Base-by-base conservation (phyloP, 75 land plant genomes). In the Larix kaempferi region DNA sequence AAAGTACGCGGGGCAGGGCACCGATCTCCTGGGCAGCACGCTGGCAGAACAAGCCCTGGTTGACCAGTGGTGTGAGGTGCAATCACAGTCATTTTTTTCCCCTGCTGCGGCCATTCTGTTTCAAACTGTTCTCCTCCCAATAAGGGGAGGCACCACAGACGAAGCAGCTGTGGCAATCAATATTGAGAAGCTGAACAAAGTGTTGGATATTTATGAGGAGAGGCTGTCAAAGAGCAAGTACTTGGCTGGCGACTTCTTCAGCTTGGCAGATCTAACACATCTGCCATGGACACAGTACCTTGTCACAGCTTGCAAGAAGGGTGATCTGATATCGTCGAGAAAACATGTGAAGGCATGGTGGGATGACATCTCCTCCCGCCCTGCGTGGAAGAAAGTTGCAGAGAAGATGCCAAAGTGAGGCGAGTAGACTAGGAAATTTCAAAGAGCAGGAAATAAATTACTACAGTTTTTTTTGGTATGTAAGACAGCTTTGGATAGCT, bases 1-100 rank as follows among this genome's bases (percentile, higher is more conserved):
- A 57, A 88, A 88, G 80, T 86, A 79, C 44, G 80, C 71, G 0
- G 65, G 63, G 33, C 59, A 56, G 5, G 87, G 88, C 0, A 56
- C 81, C 0, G n/a, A 82, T 59, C 86, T 88, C 1, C 57, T 86
- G 25, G 88, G 90, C 2, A 71, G n/a, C 27, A 85, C 82, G 2
- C 55, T 76, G 25, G 80, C 84, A 66, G 85, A 86, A 71, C 67
- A 33, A 58, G 90, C 93, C 2, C 6, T 86, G 63, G 88, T 89
- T 21, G 88, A 91, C 58, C 87, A 89, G 37, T 91, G 93, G 91
- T 77, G 83, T 12, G 83, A 89, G 27, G 91, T 87, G 57, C 89
- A 91, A 59, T 77, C 84, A 63, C 83, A 81, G 74, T 85, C 81
- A 77, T 89, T 72, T 85, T 78, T 82, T 78, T 75, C 81, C 52